Conservation (phyloP, 1,284 basidiomycete genomes). For the Takashimella koratensis region DNA sequence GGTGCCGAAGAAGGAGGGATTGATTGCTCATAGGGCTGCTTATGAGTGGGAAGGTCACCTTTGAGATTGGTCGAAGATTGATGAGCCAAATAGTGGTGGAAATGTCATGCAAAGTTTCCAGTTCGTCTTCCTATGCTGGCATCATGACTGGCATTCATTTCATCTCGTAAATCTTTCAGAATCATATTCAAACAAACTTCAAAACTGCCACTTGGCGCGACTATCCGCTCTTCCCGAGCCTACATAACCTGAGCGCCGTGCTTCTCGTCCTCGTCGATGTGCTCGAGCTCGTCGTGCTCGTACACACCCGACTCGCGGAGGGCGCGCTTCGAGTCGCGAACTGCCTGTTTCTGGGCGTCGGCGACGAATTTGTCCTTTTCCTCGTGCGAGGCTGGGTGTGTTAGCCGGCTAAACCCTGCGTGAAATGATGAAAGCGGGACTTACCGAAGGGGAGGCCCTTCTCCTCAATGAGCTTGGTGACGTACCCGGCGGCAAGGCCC, state of each 20-base stretch:
- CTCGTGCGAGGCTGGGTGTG: conserved; percentile 20
- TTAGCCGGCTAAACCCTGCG: neutral
- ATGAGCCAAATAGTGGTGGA: too few relatives aligned
- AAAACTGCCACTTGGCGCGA: too few relatives aligned
- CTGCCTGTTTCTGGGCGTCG: conserved; percentile 23
- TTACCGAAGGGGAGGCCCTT: conserved; percentile 35
- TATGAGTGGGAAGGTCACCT: too few relatives aligned
- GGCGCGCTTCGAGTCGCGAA: conserved; percentile 30
- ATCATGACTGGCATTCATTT: too few relatives aligned
- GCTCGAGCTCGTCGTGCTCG: conserved; percentile 24
- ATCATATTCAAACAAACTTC: too few relatives aligned
- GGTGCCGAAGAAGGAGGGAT: too few relatives aligned
- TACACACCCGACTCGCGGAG: conserved; percentile 33
- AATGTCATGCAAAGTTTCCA: too few relatives aligned
- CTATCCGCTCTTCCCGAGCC: too few relatives aligned
- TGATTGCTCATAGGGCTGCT: too few relatives aligned
- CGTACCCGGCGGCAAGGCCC: conserved; percentile 27
- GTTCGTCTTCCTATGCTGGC: too few relatives aligned
- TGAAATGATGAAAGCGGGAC: conserved; percentile 6
- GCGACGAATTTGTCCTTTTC: conserved; percentile 29
- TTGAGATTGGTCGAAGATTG: too few relatives aligned
- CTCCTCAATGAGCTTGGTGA: conserved; percentile 32
- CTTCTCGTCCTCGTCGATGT: conserved; percentile 31
- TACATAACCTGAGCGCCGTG: conserved; percentile 21
- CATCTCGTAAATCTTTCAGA: too few relatives aligned